phyloP scores from a whole-genome alignment of 495 filamentous ascomycete genomes.

The Penicillium chermesinum region DNA sequence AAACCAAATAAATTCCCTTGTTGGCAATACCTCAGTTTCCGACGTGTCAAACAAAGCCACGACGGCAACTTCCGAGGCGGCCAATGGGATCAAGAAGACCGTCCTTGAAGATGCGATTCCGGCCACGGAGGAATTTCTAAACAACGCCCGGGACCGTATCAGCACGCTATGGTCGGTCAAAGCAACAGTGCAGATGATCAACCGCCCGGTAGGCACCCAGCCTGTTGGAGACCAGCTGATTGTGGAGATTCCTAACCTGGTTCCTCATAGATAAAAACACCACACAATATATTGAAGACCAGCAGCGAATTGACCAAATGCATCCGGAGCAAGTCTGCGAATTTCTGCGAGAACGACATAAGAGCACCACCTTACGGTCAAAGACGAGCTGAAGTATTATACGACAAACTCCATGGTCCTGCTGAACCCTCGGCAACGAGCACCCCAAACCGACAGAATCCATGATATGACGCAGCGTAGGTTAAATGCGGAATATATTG shows the following conservation, averaged over 20 bases:
- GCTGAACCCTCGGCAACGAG: too few relatives aligned
- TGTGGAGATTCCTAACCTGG: too few relatives aligned
- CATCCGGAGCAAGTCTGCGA: slow-evolving; percentile 5
- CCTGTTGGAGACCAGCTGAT: too few relatives aligned
- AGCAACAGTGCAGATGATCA: background rate
- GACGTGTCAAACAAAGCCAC: background rate
- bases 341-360: slow-evolving; percentile 5
- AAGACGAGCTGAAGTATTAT: too few relatives aligned
- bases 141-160: background rate
- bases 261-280: too few relatives aligned
- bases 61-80: background rate
- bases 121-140: background rate
- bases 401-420: background rate
- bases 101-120: background rate
- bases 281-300: background rate
- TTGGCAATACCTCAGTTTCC: background rate
- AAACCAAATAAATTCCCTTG: background rate
- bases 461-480: too few relatives aligned
- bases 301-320: slow-evolving; percentile 4
- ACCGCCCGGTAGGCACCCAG: too few relatives aligned
- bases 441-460: too few relatives aligned
- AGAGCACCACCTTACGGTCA: slow-evolving; percentile 3
- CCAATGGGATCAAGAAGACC: background rate
- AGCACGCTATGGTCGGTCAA: background rate
- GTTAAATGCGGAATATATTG: too few relatives aligned